Evolutionary conservation across 2,329 filamentous ascomycete genomes (phyloP).

Genomic region (Trichoderma pleuroti): DNA sequence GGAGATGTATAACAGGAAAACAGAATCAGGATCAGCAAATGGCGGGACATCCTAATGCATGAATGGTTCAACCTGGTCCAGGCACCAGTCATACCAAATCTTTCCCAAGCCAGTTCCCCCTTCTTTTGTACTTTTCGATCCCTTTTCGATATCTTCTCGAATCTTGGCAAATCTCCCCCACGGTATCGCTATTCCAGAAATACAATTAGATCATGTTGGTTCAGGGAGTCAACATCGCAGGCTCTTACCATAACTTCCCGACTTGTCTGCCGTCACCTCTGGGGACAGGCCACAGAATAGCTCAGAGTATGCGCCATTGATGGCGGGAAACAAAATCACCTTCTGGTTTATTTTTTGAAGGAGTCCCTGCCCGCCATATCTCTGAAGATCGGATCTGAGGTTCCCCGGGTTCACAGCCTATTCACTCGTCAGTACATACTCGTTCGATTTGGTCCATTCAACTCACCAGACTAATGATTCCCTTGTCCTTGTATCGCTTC

Average conservation of each 20-base stretch:
- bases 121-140: neutral
- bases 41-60: neutral
- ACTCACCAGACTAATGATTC: conserved; percentile 28
- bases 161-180: conserved; percentile 12
- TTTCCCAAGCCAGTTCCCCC: conserved; percentile 14
- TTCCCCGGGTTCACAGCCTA: conserved; percentile 39
- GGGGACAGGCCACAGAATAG: conserved; percentile 14
- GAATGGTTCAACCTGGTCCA: conserved; percentile 6
- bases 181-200: neutral
- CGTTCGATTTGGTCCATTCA: neutral
- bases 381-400: conserved; percentile 36
- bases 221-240: neutral
- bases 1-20: neutral
- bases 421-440: neutral
- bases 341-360: neutral
- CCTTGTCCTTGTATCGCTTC: conserved; percentile 26
- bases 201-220: neutral
- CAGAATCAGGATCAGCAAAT: neutral
- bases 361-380: conserved; percentile 18
- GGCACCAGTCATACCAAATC: conserved; percentile 14
- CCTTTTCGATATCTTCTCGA: conserved; percentile 5
- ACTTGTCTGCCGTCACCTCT: conserved; percentile 1
- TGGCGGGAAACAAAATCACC: neutral
- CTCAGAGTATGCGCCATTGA: conserved; percentile 18
- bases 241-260: conserved; percentile 4